Evolutionary conservation across 1,284 basidiomycete species (phyloP), one percentile per base, ranked within the genome.

Genomic region (Cryptococcus maquisensis): DNA sequence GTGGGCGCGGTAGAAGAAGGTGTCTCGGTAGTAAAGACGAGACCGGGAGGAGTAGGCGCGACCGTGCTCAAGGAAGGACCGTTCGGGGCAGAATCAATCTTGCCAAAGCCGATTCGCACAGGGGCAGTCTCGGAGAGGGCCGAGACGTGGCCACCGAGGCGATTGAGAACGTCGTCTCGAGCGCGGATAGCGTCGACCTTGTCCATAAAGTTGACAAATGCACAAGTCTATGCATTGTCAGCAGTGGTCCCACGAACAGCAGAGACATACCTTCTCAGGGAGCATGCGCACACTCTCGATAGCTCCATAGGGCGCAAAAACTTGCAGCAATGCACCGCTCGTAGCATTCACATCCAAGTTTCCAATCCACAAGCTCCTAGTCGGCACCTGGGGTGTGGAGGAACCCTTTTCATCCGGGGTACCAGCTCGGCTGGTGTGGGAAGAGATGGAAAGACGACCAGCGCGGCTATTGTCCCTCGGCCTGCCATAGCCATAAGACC

Each of bases 151-250:
- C 94, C 94, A 38, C 90, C 90, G 38, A 97, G 83, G 32, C 94
- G 86, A 69, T 94, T 96, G 49, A 96, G 81, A 18, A 98, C 90
- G 72, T 98, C 96, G 40, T 98, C 95, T 68, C 95, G 92, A 6
- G 95, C 95, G 54, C 89, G 86, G 57, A 98, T 86, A 18, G 95
- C 96, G 75, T 98, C 95, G 1, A 84, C 82, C 69, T 91, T 86
- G 64, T 96, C 94, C 52, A 96, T 89, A 71, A 95, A 98, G 76
- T 98, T 98, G 74, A 98, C 93, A 73, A 98, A 98, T 9, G 94
- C 95, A 72, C 96, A 98, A 72, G 95, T 93, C 91, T 95, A 42
- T 37, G 12, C 20, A 23, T n/a, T 1, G 21, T 26, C 24, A 44
- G 43, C 43, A 26, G 12, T 12, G 20, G 3, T 44, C 15, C 9